These are phyloP conservation scores for Ceraceosorus guamensis DNA, from an alignment of 1,284 basidiomycete genomes.

Conservation along the genomic window DNA sequence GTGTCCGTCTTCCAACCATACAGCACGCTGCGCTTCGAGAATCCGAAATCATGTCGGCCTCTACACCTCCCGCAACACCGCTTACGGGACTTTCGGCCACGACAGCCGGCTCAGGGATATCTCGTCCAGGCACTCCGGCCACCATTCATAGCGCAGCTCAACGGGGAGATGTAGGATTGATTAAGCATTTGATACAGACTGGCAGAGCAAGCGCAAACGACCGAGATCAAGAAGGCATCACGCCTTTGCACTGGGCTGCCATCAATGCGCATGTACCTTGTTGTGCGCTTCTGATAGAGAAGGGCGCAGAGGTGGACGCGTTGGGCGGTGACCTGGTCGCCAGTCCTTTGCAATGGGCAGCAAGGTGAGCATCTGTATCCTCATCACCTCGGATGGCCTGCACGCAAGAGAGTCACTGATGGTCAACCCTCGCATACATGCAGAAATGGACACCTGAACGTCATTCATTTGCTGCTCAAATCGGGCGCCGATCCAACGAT, in stretches of 20 bases:
- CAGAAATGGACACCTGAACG: constrained; percentile 81
- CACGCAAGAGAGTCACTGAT: no score
- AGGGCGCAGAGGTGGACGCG: constrained; percentile 91
- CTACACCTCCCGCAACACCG: no score
- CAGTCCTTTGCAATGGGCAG: constrained; percentile 96
- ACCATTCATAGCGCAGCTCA: constrained; percentile 81
- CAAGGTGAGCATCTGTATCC: constrained; percentile 47
- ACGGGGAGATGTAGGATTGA: constrained; percentile 66
- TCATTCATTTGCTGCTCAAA: constrained; percentile 80
- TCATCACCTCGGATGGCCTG: no score
- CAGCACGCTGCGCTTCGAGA: no score
- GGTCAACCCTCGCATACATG: no score
- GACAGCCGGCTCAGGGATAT: not conserved
- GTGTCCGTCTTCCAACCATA: no score
- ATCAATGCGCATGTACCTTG: constrained; percentile 68
- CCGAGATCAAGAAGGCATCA: constrained; percentile 82
- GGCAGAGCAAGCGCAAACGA: constrained; percentile 69
- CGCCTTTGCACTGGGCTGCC: constrained; percentile 92
- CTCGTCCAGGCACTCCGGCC: constrained; percentile 9
- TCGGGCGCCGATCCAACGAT: constrained; percentile 88
- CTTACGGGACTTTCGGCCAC: no score
- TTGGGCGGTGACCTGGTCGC: constrained; percentile 90
- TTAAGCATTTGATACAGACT: constrained; percentile 66
- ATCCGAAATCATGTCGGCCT: no score
- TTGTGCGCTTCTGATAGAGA: constrained; percentile 60